Evolutionary conservation across 495 filamentous ascomycete genomes (phyloP).

Genomic region (Parachaetomium inaequale): DNA sequence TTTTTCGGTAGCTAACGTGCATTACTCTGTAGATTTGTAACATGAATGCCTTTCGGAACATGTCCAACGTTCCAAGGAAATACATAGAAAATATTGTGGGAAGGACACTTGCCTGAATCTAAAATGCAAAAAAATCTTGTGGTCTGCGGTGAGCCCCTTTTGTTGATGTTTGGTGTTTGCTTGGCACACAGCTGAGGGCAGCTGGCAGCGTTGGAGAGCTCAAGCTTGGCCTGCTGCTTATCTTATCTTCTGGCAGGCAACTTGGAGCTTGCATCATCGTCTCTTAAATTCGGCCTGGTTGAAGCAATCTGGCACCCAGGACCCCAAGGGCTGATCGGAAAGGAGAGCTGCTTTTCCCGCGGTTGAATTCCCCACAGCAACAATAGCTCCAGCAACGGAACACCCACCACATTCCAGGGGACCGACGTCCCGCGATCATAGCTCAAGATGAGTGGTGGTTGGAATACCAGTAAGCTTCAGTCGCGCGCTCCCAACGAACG

Average conservation of each 20-base stretch:
- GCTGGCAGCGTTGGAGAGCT: not conserved
- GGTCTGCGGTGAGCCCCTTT: not conserved
- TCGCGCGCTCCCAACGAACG: not conserved
- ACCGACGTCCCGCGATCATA: not conserved
- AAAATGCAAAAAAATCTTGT: too few relatives aligned
- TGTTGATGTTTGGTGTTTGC: not conserved
- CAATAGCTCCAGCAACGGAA: not conserved
- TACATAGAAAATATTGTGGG: not conserved
- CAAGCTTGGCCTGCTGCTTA: conserved; percentile 2
- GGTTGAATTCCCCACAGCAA: not conserved
- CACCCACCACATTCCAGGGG: not conserved
- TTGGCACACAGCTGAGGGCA: not conserved
- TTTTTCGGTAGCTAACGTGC: not conserved
- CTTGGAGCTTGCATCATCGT: conserved; percentile 11
- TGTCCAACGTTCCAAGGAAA: not conserved
- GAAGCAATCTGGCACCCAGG: not conserved
- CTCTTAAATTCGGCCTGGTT: not conserved
- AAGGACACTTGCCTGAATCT: not conserved
- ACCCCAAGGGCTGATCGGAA: not conserved
- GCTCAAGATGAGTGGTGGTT: conserved; percentile 53
- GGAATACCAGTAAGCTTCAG: conserved; percentile 52
- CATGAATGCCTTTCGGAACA: not conserved
- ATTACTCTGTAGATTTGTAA: not conserved
- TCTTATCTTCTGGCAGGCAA: conserved; percentile 15
- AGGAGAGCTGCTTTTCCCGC: not conserved